These are phyloP conservation scores for Gossypium longicalyx DNA, from an alignment of 345 rosid genomes.

Conservation along the genomic window DNA sequence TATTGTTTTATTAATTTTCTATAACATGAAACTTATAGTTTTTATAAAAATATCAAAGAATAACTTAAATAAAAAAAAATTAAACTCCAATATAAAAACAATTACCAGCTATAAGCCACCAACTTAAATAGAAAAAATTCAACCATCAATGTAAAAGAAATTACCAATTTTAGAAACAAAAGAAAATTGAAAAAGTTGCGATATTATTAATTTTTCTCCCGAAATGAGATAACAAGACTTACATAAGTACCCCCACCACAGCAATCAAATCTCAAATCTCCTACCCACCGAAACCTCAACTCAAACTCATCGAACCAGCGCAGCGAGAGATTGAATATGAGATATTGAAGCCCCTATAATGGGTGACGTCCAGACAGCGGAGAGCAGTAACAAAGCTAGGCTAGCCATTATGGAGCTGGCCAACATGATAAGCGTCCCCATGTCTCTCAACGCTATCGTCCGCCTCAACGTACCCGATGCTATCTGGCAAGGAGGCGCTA, in stretches of 20 bases:
- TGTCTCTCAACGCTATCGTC: slow-evolving; percentile 77
- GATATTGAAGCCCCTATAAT: not conserved
- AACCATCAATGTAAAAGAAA: too few species aligned
- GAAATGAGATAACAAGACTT: too few species aligned
- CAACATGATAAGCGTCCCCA: slow-evolving; percentile 90
- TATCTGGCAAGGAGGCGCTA: slow-evolving; percentile 75
- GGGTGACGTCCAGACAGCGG: slow-evolving; percentile 10
- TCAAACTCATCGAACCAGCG: not conserved
- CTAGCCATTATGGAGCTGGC: slow-evolving; percentile 71
- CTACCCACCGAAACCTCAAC: not conserved
- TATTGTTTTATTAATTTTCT: too few species aligned
- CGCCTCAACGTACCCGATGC: slow-evolving; percentile 73
- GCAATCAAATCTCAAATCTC: not conserved
- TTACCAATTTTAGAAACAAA: too few species aligned
- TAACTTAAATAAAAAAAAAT: too few species aligned
- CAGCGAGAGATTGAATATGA: not conserved
- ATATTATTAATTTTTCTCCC: too few species aligned
- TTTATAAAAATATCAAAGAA: too few species aligned
- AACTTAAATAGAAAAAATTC: too few species aligned
- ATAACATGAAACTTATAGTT: too few species aligned
- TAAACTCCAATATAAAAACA: too few species aligned
- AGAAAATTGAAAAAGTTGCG: too few species aligned
- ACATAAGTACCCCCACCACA: not conserved
- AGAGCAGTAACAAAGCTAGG: slow-evolving; percentile 54
- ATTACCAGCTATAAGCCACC: too few species aligned